Evolutionary conservation across 2,329 filamentous ascomycete species (phyloP), one percentile per base, ranked within the genome.

Genomic region (Fusarium decemcellulare): DNA sequence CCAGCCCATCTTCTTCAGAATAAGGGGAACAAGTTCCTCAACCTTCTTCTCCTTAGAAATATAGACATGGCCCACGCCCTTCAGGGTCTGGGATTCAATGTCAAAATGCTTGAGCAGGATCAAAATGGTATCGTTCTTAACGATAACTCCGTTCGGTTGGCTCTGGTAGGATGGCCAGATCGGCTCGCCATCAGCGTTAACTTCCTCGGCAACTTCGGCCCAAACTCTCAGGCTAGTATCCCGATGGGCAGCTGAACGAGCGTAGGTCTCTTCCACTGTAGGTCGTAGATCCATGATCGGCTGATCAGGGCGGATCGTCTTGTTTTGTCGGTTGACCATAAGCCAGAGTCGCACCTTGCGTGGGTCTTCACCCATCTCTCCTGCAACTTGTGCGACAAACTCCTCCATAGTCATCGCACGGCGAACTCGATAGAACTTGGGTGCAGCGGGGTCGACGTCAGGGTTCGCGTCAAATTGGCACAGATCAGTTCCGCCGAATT

Each of bases 271-370:
- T 72, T 95, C 93, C 14, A 96, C 84, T 0, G 91, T 95, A 78
- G 93, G 92, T 6, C 91, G 87, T 2, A 90, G 82, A 75, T 97
- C 94, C 77, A 89, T 88, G 51, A 99, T 90, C 0, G 94, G 93
- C 62, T 93, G 91, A 77, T 99, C 96, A 0, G 97, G 96, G 16
- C 96, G 90, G 39, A 94, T 92, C 0, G 96, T 99, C 81, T 97
- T 98, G 78, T 99, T 99, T 79, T 99, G 96, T 11, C 96, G 92
- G 77, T 98, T 98, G 2, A 99, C 96, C 95, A 99, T 98, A 58
- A 94, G 90, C 97, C 96, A 99, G 16, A 97, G 88, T 23, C 96
- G 90, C 27, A 98, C 82, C 65, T 89, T 88, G 60, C 90, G 89
- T 1, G 91, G 85, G 46, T 95, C 90, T 52, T 92, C 80, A 0